Base-by-base conservation (phyloP, 2,329 filamentous ascomycete genomes). In the Aspergillus tanneri region DNA sequence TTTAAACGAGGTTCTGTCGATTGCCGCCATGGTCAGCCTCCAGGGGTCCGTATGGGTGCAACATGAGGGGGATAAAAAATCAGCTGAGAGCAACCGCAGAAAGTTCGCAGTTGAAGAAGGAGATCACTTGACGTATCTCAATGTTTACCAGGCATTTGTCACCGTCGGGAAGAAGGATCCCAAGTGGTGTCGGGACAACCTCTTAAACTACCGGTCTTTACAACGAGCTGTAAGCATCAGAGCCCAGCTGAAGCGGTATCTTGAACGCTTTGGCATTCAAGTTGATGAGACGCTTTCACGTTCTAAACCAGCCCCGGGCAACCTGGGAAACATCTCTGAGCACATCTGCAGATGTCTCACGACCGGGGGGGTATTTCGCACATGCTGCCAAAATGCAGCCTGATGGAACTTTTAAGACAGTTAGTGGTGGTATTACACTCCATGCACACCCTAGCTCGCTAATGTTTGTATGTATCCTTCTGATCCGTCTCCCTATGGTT, bases 311-410 rank as follows among this genome's bases (percentile, higher is more conserved):
- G 50, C 60, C 47, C 54, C 70, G 43, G 50, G 59, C 47, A 54
- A 69, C 58, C n/a, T 58, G 19, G 52, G 66, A 48, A 73, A 77
- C 32, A 77, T 84, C 56, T 80, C 83, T 1, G 88, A 95, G 61
- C 79, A 86, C 55, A 92, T 97, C 52, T 79, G 87, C 47, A 80
- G 89, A 43, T 96, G 92, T 70, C 78, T 99, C 19, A 90, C 92
- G 2, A 82, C 86, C 3, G 93, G n/a, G n/a, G n/a, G n/a, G 92
- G 0, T 97, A 90, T 71, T 99, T 97, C 71, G 86, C 90, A 1
- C 90, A 97, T 67, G 91, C 90, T 3, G 93, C 93, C 36, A 84
- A 85, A 64, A 96, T 97, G 91, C 89, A 95, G 68, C 80, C 88
- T 0, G 92, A 97, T 73, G 93, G 93, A 11, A 91, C 83, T 4